These are phyloP conservation scores for Colletotrichum karsti DNA, from an alignment of 2,329 filamentous ascomycete genomes.

Conservation along the genomic window DNA sequence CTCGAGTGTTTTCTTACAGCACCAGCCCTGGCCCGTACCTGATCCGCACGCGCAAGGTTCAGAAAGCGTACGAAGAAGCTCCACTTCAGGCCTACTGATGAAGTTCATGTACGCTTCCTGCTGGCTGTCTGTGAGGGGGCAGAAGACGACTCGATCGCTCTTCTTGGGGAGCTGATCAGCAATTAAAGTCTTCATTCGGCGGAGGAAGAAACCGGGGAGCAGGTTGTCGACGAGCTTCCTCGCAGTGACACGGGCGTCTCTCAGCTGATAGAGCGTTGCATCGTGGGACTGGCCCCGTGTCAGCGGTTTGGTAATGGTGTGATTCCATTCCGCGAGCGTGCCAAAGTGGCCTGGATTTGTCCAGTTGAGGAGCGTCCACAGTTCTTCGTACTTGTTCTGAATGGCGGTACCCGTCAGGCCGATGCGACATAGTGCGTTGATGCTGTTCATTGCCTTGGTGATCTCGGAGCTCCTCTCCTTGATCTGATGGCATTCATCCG, in stretches of 20 bases:
- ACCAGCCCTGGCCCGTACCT: slow-evolving; percentile 80
- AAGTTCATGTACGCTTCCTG: slow-evolving; percentile 84
- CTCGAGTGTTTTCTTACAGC: slow-evolving; percentile 71
- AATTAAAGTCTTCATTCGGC: slow-evolving; percentile 92
- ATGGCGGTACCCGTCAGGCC: slow-evolving; percentile 96
- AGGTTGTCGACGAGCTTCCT: slow-evolving; percentile 87
- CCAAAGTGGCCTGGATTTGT: slow-evolving; percentile 82
- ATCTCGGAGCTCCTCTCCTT: slow-evolving; percentile 83
- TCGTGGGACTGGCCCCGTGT: slow-evolving; percentile 92
- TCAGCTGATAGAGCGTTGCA: slow-evolving; percentile 84
- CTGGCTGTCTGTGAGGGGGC: slow-evolving; percentile 85
- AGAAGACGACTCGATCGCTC: slow-evolving; percentile 93
- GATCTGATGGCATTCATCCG: slow-evolving; percentile 91
- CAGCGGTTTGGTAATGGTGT: slow-evolving; percentile 80
- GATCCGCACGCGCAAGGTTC: slow-evolving; percentile 77
- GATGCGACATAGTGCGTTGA: slow-evolving; percentile 92
- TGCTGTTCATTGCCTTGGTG: slow-evolving; percentile 85
- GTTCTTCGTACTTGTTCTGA: slow-evolving; percentile 96
- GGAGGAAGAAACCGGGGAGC: slow-evolving; percentile 87
- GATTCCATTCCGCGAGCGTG: slow-evolving; percentile 77
- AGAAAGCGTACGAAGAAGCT: slow-evolving; percentile 72
- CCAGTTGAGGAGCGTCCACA: slow-evolving; percentile 98
- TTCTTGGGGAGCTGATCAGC: slow-evolving; percentile 94
- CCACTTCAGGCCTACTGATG: slow-evolving; percentile 75
- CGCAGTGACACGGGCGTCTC: slow-evolving; percentile 81